Percentiles rank a stretch among this genome's conserved stretches.
Conservation (phyloP, 345 rosid species). For the Clarkia xantiana region DNA sequence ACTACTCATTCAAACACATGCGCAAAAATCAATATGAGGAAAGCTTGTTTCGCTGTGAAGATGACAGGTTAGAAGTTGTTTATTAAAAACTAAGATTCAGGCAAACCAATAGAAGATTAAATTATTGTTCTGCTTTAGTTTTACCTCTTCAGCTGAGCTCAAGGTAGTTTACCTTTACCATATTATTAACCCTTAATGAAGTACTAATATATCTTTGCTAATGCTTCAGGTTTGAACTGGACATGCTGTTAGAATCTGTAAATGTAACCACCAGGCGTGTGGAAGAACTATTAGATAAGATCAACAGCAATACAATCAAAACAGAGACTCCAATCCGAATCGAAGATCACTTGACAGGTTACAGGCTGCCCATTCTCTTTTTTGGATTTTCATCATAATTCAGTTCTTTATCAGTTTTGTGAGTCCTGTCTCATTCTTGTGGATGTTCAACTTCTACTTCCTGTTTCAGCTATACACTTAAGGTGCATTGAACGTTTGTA, state of each 20-base stretch:
- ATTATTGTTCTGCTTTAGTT: too few species aligned
- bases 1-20: constrained; percentile 98
- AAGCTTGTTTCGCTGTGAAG: constrained; percentile 89
- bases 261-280: constrained; percentile 69
- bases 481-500: constrained; percentile 94
- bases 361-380: constrained; percentile 8
- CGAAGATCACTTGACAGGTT: constrained; percentile 85
- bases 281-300: constrained; percentile 69
- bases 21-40: constrained; percentile 98
- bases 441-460: constrained; percentile 6
- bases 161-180: too few species aligned
- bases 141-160: too few species aligned
- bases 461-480: constrained; percentile 56
- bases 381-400: constrained; percentile 5
- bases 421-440: constrained; percentile 7
- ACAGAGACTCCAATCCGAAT: constrained; percentile 38
- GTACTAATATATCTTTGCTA: constrained; percentile 1
- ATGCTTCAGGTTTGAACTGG: constrained; percentile 80
- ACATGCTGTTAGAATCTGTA: constrained; percentile 90
- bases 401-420: neutral
- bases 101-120: too few species aligned
- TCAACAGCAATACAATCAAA: constrained; percentile 48
- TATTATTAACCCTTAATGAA: too few species aligned
- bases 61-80: constrained; percentile 50
- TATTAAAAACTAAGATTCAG: neutral